These are phyloP conservation scores for Acidiella bohemica DNA, from an alignment of 495 filamentous ascomycete genomes.

Conservation along the genomic window DNA sequence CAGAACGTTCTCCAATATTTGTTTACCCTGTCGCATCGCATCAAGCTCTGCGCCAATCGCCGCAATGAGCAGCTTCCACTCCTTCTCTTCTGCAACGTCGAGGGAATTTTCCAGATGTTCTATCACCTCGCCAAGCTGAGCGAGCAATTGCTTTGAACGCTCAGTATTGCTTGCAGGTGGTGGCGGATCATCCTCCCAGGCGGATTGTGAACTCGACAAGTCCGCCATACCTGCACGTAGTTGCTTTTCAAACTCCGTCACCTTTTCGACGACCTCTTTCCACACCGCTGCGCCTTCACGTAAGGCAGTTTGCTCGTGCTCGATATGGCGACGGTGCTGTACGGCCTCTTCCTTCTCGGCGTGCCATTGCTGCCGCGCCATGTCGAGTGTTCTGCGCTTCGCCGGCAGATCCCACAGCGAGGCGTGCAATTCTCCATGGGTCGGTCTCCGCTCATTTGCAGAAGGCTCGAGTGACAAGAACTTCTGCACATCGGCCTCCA, in stretches of 20 bases:
- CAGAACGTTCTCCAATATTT: constrained; percentile 46
- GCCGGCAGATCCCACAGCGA: constrained; percentile 40
- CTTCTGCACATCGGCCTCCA: constrained; percentile 38
- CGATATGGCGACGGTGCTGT: constrained; percentile 44
- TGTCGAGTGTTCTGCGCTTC: constrained; percentile 57
- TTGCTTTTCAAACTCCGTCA: constrained; percentile 54
- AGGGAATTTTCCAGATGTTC: constrained; percentile 44
- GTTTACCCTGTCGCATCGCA: constrained; percentile 58
- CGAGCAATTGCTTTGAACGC: constrained; percentile 35
- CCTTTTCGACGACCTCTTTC: constrained; percentile 51
- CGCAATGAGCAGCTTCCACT: constrained; percentile 81
- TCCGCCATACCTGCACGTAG: constrained; percentile 43
- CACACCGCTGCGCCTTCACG: constrained; percentile 73
- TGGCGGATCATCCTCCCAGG: constrained; percentile 3
- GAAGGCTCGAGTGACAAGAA: constrained; percentile 28
- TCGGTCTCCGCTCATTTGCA: not conserved
- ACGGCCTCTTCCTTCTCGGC: constrained; percentile 46
- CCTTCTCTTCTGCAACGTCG: constrained; percentile 46
- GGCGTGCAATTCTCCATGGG: not conserved
- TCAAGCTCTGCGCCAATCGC: constrained; percentile 81
- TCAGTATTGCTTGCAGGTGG: not conserved
- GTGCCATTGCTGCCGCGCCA: constrained; percentile 67
- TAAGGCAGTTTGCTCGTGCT: constrained; percentile 60
- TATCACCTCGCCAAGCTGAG: constrained; percentile 44
- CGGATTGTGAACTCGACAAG: constrained; percentile 6